Conservation (phyloP, 257 asterid species). For the Solanum rostratum region DNA sequence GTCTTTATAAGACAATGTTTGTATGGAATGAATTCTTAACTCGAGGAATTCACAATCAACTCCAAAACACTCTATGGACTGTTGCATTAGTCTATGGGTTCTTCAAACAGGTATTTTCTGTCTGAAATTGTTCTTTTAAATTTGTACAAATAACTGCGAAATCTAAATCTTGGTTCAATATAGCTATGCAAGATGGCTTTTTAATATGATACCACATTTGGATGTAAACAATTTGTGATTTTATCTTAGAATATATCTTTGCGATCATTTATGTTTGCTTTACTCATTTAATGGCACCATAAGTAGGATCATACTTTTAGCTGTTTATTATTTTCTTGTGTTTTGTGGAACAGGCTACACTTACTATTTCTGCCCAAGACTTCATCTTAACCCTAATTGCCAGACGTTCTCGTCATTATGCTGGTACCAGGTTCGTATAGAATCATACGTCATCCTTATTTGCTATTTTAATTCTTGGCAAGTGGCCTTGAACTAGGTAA, state of each 20-base stretch:
- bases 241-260: neutral
- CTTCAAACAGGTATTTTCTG: constrained; percentile 68
- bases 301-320: neutral
- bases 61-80: constrained; percentile 71
- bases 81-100: constrained; percentile 88
- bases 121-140: neutral
- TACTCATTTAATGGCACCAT: neutral
- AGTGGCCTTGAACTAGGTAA: neutral
- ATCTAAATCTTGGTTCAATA: neutral
- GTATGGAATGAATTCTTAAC: constrained; percentile 96
- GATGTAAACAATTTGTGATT: neutral
- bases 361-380: constrained; percentile 45
- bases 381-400: constrained; percentile 70
- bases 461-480: neutral
- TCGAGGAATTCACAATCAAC: constrained; percentile 72
- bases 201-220: neutral
- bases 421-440: constrained; percentile 77
- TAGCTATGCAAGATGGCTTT: neutral
- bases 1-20: constrained; percentile 72
- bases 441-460: neutral
- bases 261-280: neutral
- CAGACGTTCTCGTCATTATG: constrained; percentile 95
- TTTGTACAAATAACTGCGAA: neutral
- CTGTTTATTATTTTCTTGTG: neutral
- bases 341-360: constrained; percentile 42